Conservation (phyloP, 1,284 basidiomycete species). For the Mycosarcoma mackinlayi region DNA sequence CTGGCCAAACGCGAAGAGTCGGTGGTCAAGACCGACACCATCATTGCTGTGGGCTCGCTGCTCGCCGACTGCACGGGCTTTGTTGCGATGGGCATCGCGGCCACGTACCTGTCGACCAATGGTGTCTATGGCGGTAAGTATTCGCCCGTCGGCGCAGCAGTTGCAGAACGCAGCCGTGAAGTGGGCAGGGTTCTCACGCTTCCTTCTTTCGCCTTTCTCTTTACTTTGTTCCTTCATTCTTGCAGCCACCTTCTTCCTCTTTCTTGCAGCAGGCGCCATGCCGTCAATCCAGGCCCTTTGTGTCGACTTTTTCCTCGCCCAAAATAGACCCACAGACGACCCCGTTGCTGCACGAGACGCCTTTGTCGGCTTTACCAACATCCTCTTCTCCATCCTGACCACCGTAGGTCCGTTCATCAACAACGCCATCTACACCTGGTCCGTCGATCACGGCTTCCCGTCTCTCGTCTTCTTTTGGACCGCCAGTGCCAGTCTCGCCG, state of each 20-base stretch:
- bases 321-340: constrained; percentile 27
- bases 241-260: constrained; percentile 15
- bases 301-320: constrained; percentile 42
- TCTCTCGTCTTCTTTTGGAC: constrained; percentile 34
- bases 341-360: constrained; percentile 33
- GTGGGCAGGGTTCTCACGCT: too few relatives aligned
- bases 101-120: constrained; percentile 3
- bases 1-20: constrained; percentile 29
- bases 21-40: constrained; percentile 27
- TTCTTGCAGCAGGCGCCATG: constrained; percentile 17
- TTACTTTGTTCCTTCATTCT: background rate
- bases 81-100: constrained; percentile 29
- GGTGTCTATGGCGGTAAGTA: constrained; percentile 39
- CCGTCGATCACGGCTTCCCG: constrained; percentile 21
- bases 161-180: too few relatives aligned
- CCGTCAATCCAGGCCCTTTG: constrained; percentile 32
- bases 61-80: constrained; percentile 17
- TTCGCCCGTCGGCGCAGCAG: too few relatives aligned
- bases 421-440: constrained; percentile 33
- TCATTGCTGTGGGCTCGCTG: constrained; percentile 26
- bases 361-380: constrained; percentile 33
- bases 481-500: constrained; percentile 3
- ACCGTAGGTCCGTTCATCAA: constrained; percentile 32
- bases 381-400: constrained; percentile 9
- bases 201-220: background rate